These are phyloP conservation scores for Trichoderma aggressivum DNA, from an alignment of 2,329 filamentous ascomycete species.

Conservation along the genomic window DNA sequence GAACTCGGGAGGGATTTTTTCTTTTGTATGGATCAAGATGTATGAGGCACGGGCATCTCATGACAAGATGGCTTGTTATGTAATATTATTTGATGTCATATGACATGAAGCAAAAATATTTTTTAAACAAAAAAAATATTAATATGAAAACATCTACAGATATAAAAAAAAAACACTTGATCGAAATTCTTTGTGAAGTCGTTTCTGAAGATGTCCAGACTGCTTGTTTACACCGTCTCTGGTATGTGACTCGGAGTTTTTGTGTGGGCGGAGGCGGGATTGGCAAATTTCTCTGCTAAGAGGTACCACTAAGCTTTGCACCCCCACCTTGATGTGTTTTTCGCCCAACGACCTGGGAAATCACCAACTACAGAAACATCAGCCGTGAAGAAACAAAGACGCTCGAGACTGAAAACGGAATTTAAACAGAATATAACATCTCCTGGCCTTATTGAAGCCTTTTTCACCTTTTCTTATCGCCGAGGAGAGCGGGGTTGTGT, in stretches of 20 bases:
- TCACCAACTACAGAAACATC: neutral
- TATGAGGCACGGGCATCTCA: slow-evolving; percentile 9
- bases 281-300: neutral
- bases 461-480: neutral
- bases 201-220: neutral
- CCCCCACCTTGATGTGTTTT: neutral
- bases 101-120: neutral
- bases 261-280: slow-evolving; percentile 4
- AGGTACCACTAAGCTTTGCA: neutral
- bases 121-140: neutral
- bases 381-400: neutral
- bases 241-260: neutral
- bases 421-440: neutral
- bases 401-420: neutral
- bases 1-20: neutral
- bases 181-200: neutral
- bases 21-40: neutral
- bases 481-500: neutral
- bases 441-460: neutral
- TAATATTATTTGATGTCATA: neutral
- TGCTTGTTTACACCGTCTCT: neutral
- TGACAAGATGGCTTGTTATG: slow-evolving; percentile 11
- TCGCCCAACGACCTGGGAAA: neutral
- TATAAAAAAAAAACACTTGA: neutral
- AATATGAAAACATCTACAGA: neutral